These are phyloP conservation scores for Calamus simplicifolius DNA, from an alignment of 176 grass and related monocot species.

Conservation along the genomic window DNA sequence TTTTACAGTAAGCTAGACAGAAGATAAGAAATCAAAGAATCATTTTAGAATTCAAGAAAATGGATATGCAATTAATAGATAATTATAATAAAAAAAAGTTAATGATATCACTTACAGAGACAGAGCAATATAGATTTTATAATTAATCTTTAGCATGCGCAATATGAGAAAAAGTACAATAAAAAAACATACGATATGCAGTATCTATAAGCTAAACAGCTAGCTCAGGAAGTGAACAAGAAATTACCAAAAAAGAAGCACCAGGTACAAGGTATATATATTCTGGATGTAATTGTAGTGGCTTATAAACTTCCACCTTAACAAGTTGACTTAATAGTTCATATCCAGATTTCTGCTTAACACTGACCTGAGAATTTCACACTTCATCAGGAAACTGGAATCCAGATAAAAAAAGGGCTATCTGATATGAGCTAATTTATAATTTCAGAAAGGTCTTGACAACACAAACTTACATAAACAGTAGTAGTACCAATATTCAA, in stretches of 20 bases:
- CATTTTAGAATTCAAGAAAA: conserved; percentile 11
- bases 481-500: conserved; percentile 54
- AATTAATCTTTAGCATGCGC: too few relatives aligned
- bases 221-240: background rate
- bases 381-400: conserved; percentile 19
- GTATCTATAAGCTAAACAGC: too few relatives aligned
- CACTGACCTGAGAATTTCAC: conserved; percentile 61
- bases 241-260: conserved; percentile 85
- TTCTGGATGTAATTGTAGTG: conserved; percentile 67
- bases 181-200: too few relatives aligned
- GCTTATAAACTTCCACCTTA: conserved; percentile 85
- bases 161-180: too few relatives aligned
- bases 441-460: conserved; percentile 7
- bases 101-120: too few relatives aligned
- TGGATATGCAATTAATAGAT: background rate
- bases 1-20: conserved; percentile 65
- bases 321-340: conserved; percentile 85
- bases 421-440: background rate
- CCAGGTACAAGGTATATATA: conserved; percentile 92
- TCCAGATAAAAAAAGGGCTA: background rate
- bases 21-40: conserved; percentile 7
- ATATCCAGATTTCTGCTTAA: conserved; percentile 53
- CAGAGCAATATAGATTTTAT: too few relatives aligned
- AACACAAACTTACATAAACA: conserved; percentile 83
- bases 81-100: too few relatives aligned